Evolutionary conservation across 129 eudicot genomes (phyloP), one percentile per base, ranked within the genome.

Genomic region (Centella asiatica): DNA sequence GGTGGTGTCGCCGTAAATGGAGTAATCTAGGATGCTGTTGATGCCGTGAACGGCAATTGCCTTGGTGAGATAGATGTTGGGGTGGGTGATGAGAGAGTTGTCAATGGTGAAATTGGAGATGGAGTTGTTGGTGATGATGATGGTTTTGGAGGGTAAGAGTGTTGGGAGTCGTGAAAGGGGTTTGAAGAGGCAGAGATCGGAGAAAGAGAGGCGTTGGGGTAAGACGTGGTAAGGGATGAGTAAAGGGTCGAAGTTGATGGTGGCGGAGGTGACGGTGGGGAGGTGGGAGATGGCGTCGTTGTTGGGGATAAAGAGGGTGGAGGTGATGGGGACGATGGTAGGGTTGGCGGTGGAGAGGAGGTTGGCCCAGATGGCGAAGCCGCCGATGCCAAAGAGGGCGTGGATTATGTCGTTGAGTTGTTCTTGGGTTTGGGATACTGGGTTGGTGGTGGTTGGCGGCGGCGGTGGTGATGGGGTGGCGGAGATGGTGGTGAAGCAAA

Each of bases 161-260:
- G 95, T 83, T 0, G 88, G 88, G 53, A 87, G 66, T 28, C 85
- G 87, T 15, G 92, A 72, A 53, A 19, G 75, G 60, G 78, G 11
- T 29, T 57, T 48, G 44, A 83, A 59, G 25, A 47, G 74, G 11
- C 32, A 78, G 56, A 87, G 85, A 1, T 80, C 81, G 47, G 74
- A 67, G 77, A 78, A 87, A 0, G 85, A 56, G 62, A 87, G 80
- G 44, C 79, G 85, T 50, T 72, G 85, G 0, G 95, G 95, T 77
- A 81, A 59, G 6, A 87, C 60, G 65, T 87, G 92, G 79, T 87
- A 87, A 0, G 88, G 79, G 52, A 87, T 65, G 2, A 87, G 64
- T 34, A 64, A 68, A 0, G 95, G 85, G 74, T 81, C 85, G 54
- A 83, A 48, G n/a, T 44, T 32, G 34, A 4, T 33, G 9, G 57